These are phyloP conservation scores for Puccinia hordei DNA, from an alignment of 1,284 basidiomycete genomes.

Conservation along the genomic window DNA sequence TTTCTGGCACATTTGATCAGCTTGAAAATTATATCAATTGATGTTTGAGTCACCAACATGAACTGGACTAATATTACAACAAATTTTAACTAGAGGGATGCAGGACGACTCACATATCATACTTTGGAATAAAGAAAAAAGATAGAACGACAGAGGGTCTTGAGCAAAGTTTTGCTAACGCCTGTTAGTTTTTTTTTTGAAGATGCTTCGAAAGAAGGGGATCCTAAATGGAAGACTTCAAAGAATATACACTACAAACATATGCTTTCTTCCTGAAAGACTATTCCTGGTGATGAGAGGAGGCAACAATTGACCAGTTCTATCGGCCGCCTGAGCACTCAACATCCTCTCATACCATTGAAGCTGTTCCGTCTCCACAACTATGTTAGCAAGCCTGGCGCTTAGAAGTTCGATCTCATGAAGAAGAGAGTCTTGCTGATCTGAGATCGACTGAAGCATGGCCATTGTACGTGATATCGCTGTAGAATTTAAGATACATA, in stretches of 20 bases:
- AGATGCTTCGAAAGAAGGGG: background rate
- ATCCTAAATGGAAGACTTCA: background rate
- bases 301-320: background rate
- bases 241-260: conserved; percentile 8
- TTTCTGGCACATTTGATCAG: too few relatives aligned
- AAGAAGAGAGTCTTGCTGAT: background rate
- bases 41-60: too few relatives aligned
- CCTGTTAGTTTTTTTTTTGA: background rate
- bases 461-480: background rate
- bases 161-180: background rate
- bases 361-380: background rate
- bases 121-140: background rate
- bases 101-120: too few relatives aligned
- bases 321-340: background rate
- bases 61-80: too few relatives aligned
- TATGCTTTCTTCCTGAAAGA: background rate
- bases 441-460: background rate
- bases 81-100: too few relatives aligned
- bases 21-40: too few relatives aligned
- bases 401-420: background rate
- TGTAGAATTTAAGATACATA: background rate
- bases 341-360: background rate
- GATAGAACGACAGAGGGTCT: too few relatives aligned
- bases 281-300: background rate
- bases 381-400: background rate